A percentile compares a stretch with the other conserved stretches of the same genome.
Evolutionary conservation across 208 protist species (phyloP).

Genomic region (Leishmania tropica): DNA sequence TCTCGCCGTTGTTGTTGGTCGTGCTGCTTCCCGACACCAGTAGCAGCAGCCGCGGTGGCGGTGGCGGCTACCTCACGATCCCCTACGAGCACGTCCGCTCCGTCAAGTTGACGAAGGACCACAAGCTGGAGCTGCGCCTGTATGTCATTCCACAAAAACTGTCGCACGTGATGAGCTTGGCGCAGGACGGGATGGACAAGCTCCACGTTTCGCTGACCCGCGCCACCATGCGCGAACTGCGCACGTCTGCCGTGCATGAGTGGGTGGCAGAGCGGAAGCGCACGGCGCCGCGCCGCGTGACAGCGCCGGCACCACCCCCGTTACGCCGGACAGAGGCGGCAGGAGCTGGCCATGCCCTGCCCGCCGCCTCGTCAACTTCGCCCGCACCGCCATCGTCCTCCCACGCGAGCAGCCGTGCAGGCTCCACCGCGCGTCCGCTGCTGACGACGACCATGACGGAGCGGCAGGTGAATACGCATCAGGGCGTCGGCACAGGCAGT

Average conservation of each 20-base stretch:
- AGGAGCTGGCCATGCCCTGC: not conserved
- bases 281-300: constrained; percentile 39
- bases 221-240: constrained; percentile 57
- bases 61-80: constrained; percentile 80
- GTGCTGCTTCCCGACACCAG: constrained; percentile 53
- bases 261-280: constrained; percentile 85
- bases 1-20: constrained; percentile 75
- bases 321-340: not conserved
- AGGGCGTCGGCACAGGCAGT: not conserved
- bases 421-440: constrained; percentile 10
- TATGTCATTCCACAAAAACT: constrained; percentile 67
- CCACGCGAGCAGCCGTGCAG: not conserved
- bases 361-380: not conserved
- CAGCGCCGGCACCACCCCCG: not conserved
- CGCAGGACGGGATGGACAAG: constrained; percentile 45
- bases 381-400: not conserved
- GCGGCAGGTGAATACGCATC: constrained; percentile 12
- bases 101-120: constrained; percentile 75
- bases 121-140: constrained; percentile 74
- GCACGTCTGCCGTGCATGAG: constrained; percentile 54
- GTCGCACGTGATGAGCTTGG: constrained; percentile 52
- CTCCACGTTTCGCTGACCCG: constrained; percentile 75
- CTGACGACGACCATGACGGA: constrained; percentile 15
- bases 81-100: constrained; percentile 87
- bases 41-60: constrained; percentile 38